Evolutionary conservation across 2,329 filamentous ascomycete genomes (phyloP).

Genomic region (Beauveria rudraprayagi): DNA sequence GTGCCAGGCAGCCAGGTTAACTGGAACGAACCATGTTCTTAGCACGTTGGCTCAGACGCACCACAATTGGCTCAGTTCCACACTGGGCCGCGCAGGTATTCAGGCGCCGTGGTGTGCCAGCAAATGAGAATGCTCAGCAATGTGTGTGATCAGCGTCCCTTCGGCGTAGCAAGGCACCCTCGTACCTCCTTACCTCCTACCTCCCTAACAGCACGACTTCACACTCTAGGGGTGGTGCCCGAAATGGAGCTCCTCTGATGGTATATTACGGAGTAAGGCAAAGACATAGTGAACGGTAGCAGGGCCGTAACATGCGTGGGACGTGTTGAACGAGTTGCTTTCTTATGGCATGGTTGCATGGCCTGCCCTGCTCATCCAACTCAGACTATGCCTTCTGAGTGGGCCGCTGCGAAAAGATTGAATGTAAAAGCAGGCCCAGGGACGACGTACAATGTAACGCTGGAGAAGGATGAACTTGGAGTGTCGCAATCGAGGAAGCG

Average conservation of each 20-base stretch:
- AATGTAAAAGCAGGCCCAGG: not conserved
- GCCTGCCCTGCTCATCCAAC: not conserved
- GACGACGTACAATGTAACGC: constrained; percentile 1
- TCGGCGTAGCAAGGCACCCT: not conserved
- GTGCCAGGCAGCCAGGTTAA: no score
- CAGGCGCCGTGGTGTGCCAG: not conserved
- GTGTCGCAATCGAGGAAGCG: not conserved
- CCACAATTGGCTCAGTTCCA: not conserved
- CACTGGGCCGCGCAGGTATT: not conserved
- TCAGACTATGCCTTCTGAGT: not conserved
- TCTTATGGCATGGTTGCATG: no score
- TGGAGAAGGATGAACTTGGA: not conserved
- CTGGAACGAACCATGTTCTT: no score
- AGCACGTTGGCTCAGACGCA: no score
- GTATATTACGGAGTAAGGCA: not conserved
- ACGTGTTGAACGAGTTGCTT: no score
- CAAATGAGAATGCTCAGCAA: not conserved
- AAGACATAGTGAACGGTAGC: not conserved
- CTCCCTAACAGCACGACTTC: not conserved
- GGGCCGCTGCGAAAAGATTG: not conserved
- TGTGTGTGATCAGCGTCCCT: not conserved
- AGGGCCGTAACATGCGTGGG: not conserved
- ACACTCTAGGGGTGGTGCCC: constrained; percentile 2
- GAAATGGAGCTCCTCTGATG: constrained; percentile 6
- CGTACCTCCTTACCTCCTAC: no score